These are phyloP conservation scores for Paraurostyla sp. DNA, from an alignment of 73 alveolate genomes.

Conservation along the genomic window DNA sequence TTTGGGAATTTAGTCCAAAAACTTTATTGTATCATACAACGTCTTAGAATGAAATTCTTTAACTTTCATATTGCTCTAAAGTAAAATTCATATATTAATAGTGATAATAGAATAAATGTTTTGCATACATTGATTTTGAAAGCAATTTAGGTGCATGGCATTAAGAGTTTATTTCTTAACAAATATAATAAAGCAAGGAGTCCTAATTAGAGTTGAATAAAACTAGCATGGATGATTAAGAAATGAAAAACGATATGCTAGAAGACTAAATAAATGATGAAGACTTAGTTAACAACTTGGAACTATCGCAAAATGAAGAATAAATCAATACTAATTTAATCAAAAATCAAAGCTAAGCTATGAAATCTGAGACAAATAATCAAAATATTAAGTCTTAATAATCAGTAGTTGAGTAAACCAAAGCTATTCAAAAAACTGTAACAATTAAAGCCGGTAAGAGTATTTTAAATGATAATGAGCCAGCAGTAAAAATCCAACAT, in stretches of 20 bases:
- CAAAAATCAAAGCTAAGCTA: neutral
- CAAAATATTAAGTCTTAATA: neutral
- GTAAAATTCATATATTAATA: neutral
- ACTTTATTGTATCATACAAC: neutral
- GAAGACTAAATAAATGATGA: slow-evolving; percentile 2
- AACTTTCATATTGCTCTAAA: slow-evolving; percentile 15
- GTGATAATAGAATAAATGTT: slow-evolving; percentile 32
- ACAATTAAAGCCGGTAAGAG: slow-evolving; percentile 24
- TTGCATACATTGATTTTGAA: slow-evolving; percentile 52
- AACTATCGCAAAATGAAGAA: neutral
- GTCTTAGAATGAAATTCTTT: neutral
- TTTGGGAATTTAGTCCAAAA: slow-evolving; percentile 46
- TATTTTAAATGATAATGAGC: neutral
- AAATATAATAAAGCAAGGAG: too few relatives aligned
- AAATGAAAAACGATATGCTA: too few relatives aligned
- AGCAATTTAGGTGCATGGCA: slow-evolving; percentile 42
- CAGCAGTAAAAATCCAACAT: neutral
- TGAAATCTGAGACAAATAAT: neutral
- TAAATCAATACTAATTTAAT: neutral
- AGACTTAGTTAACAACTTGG: neutral
- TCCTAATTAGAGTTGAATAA: too few relatives aligned
- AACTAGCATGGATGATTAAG: too few relatives aligned
- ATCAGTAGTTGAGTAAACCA: neutral
- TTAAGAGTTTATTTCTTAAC: slow-evolving; percentile 32
- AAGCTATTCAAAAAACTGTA: neutral